Evolutionary conservation across 148 eudicot genomes (phyloP), one percentile per base, ranked within the genome.

Genomic region (Rhododendron ovatum): DNA sequence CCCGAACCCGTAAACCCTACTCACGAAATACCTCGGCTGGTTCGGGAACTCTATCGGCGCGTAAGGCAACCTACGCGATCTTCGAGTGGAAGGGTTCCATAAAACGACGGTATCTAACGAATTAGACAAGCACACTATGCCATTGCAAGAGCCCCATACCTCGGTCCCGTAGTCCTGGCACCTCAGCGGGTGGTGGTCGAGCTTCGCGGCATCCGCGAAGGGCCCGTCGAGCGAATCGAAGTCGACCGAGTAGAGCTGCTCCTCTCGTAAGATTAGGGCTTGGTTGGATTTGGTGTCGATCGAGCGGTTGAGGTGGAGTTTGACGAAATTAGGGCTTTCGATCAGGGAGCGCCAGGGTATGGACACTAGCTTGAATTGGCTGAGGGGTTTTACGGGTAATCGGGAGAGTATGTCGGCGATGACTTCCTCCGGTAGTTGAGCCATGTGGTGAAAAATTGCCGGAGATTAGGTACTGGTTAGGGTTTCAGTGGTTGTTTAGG

Each of bases 81-180:
- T 86, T 28, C 86, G 73, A 0, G 90, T 89, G 18, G 89, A 85
- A 0, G 90, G 91, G 57, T 90, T 91, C 88, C 86, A 89, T 5
- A 91, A 24, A 71, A 84, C 85, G 8, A 88, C 77, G 6, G 48
- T 51, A 0, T 63, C 84, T 7, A 81, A 53, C 5, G 88, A 67
- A 71, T 89, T 89, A 1, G 82, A 90, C 55, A 91, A 81, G 50
- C 91, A 90, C 5, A 91, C 43, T 45, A 88, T 24, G 3, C 93
- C 92, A 79, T 90, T 87, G 82, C 91, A 91, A 74, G 88, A 87
- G 74, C 92, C 92, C 82, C 85, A 55, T 14, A 90, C 37, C 17
- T 81, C 86, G 71, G 93, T 87, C 4, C 73, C 84, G 75, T 5
- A 30, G 3, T 3, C 9, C 4, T 41, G 35, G 24, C 65, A 61